Percentiles rank a stretch among this genome's conserved stretches.
These are phyloP conservation scores for Byssochlamys sp. DNA, from an alignment of 2,329 filamentous ascomycete species.

Conservation along the genomic window DNA sequence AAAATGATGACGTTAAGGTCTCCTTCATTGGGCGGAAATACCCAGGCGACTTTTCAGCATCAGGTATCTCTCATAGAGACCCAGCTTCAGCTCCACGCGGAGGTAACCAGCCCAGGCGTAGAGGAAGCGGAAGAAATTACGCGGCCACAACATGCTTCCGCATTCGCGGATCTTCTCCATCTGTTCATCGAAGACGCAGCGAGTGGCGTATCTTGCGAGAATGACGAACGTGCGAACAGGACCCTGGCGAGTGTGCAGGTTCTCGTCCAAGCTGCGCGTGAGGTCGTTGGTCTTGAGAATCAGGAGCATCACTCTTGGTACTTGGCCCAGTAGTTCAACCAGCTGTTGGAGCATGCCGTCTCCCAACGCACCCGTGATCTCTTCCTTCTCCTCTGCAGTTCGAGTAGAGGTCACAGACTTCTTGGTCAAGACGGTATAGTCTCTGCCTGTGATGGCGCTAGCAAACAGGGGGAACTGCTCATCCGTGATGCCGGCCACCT, in stretches of 20 bases:
- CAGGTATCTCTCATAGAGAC: conserved; percentile 50
- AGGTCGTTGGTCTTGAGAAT: conserved; percentile 98
- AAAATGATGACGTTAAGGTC: background rate
- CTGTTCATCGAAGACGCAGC: conserved; percentile 53
- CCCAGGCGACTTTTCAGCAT: conserved; percentile 43
- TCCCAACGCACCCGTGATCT: conserved; percentile 72
- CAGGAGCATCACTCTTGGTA: conserved; percentile 82
- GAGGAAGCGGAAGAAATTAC: conserved; percentile 44
- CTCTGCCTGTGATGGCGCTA: conserved; percentile 87
- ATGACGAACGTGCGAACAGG: conserved; percentile 56
- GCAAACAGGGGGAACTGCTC: conserved; percentile 92
- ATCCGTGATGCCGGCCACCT: conserved; percentile 80
- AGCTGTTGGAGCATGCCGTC: conserved; percentile 83
- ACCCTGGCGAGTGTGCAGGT: conserved; percentile 48
- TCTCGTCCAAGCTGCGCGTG: conserved; percentile 87
- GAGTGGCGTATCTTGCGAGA: conserved; percentile 53
- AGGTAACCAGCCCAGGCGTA: conserved; percentile 45
- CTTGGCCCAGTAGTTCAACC: conserved; percentile 75
- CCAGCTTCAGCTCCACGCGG: conserved; percentile 49
- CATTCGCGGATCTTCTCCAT: conserved; percentile 41
- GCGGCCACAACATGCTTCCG: conserved; percentile 44
- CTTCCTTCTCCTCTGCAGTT: conserved; percentile 68
- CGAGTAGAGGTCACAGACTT: conserved; percentile 50
- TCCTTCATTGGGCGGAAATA: conserved; percentile 3
- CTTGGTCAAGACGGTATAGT: conserved; percentile 64